These are phyloP conservation scores for Penicillium fuscoglaucum DNA, from an alignment of 2,329 filamentous ascomycete genomes.

Conservation along the genomic window DNA sequence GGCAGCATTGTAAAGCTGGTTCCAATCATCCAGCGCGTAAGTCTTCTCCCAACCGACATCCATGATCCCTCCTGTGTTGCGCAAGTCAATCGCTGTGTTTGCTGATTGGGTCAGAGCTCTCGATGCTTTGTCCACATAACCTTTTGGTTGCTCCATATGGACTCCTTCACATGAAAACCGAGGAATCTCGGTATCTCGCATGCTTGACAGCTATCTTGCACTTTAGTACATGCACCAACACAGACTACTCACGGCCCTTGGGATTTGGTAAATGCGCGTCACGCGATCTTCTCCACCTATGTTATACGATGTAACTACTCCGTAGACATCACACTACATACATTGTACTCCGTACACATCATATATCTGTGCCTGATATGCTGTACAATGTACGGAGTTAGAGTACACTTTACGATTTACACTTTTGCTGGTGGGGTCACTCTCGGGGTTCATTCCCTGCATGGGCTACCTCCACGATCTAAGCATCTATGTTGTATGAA, in stretches of 20 bases:
- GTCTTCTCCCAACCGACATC: conserved; percentile 7
- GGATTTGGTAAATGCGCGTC: neutral
- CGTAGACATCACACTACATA: neutral
- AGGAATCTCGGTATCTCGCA: conserved; percentile 21
- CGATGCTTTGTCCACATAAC: conserved; percentile 4
- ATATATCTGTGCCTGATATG: neutral
- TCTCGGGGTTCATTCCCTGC: conserved; percentile 16
- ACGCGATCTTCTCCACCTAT: neutral
- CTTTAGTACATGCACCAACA: neutral
- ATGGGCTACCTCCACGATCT: conserved; percentile 23
- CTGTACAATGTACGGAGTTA: no score
- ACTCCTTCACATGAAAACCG: conserved; percentile 24
- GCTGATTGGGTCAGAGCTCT: conserved; percentile 14
- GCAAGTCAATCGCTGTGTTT: neutral
- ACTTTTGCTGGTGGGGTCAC: conserved; percentile 2
- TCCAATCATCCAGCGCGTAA: conserved; percentile 17
- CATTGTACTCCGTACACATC: neutral
- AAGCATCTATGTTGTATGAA: conserved; percentile 3
- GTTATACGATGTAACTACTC: neutral
- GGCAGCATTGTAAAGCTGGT: neutral
- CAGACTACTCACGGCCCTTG: neutral
- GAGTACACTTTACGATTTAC: neutral
- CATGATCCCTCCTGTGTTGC: conserved; percentile 17
- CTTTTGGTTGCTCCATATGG: neutral
- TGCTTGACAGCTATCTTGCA: conserved; percentile 23